phyloP scores from a whole-genome alignment of 2,329 filamentous ascomycete species.

The Apiospora aurea region DNA sequence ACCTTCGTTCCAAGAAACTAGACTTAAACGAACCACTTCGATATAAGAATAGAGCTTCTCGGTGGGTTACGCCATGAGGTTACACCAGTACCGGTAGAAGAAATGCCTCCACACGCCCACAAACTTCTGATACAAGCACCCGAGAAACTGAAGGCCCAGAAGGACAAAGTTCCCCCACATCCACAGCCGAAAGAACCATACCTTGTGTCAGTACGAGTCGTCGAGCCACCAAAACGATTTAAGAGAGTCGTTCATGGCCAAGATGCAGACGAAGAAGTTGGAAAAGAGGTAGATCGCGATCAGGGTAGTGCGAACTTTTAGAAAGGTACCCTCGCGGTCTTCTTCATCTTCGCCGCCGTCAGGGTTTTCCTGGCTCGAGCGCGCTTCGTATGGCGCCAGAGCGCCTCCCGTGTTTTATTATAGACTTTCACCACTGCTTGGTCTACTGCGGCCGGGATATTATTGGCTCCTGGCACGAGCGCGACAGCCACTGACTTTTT shows the following conservation, averaged over 20 bases:
- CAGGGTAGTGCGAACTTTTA: neutral
- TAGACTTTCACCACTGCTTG: too few relatives aligned
- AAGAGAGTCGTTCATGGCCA: conserved; percentile 19
- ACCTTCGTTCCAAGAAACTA: too few relatives aligned
- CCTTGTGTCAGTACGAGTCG: conserved; percentile 24
- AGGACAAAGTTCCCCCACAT: conserved; percentile 17
- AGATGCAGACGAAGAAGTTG: conserved; percentile 20
- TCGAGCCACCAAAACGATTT: conserved; percentile 1
- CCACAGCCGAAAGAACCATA: conserved; percentile 20
- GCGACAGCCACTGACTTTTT: too few relatives aligned
- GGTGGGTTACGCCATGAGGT: neutral
- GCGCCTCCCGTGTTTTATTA: too few relatives aligned
- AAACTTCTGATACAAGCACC: neutral
- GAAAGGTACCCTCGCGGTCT: conserved; percentile 3
- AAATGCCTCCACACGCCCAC: neutral
- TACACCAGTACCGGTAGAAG: neutral
- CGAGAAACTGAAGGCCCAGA: neutral
- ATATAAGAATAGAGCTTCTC: too few relatives aligned
- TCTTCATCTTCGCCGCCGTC: neutral
- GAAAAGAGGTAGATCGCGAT: conserved; percentile 10
- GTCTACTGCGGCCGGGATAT: too few relatives aligned
- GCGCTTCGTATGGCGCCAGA: too few relatives aligned
- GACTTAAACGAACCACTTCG: too few relatives aligned
- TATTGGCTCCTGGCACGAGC: too few relatives aligned
- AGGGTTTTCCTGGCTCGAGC: too few relatives aligned